Conservation (phyloP, 257 asterid genomes). For the Rauvolfia tetraphylla region DNA sequence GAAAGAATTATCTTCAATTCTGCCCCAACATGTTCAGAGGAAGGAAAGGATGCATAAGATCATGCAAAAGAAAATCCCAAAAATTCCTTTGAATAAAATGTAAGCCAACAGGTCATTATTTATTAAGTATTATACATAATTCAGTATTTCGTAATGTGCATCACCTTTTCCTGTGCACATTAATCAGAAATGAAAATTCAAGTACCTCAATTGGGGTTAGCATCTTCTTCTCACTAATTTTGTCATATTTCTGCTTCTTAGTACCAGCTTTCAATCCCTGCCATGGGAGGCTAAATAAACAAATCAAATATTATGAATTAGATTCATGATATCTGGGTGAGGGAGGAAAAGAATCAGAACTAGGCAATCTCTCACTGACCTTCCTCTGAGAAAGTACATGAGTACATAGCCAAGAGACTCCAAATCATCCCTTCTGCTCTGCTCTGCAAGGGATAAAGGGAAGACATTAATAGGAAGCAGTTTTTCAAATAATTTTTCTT, state of each 20-base stretch:
- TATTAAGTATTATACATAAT: neutral
- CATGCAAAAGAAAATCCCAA: neutral
- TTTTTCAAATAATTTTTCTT: neutral
- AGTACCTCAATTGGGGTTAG: constrained; percentile 86
- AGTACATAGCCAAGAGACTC: constrained; percentile 96
- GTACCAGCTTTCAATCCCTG: constrained; percentile 96
- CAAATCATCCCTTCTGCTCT: constrained; percentile 96
- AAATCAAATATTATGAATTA: constrained; percentile 11
- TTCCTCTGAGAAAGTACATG: constrained; percentile 91
- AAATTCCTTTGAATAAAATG: neutral
- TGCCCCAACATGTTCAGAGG: neutral
- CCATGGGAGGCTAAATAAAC: constrained; percentile 82
- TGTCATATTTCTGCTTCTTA: constrained; percentile 94
- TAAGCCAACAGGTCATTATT: neutral
- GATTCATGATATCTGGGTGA: constrained; percentile 7
- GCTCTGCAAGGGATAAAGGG: constrained; percentile 51
- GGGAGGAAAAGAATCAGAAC: neutral
- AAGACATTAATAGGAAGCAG: neutral
- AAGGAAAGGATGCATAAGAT: neutral
- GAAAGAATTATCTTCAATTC: neutral
- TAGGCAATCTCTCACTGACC: constrained; percentile 35
- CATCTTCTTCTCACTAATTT: constrained; percentile 97
- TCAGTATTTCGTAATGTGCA: neutral
- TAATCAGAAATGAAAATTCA: constrained; percentile 12
- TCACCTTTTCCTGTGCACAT: neutral